Evolutionary conservation across 2,329 filamentous ascomycete species (phyloP), one percentile per base, ranked within the genome.

Genomic region (Colletotrichum sp.): DNA sequence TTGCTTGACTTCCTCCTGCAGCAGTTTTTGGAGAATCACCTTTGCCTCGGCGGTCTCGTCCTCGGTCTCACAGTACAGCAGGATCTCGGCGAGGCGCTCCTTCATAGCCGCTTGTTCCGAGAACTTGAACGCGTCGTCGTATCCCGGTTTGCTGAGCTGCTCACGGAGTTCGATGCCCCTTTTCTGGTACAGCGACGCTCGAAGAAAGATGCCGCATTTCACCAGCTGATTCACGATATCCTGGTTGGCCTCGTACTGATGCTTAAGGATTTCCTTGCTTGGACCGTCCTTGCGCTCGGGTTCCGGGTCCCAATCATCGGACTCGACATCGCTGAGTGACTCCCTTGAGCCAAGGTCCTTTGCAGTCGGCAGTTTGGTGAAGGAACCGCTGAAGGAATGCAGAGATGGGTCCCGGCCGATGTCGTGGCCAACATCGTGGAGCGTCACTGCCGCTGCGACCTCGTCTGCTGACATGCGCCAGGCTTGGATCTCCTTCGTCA

Each of bases 381-480:
- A 58, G 4, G 74, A 72, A 7, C 34, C 21, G 8, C 30, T 26
- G 4, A 76, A 68, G 3, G 76, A 71, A 21, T 70, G 10, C 2
- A 69, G 24, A 12, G 76, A 74, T 48, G 57, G 43, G 28, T 52
- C 52, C 24, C 34, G 61, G 8, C 73, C 64, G 18, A 67, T 52
- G 16, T 77, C 71, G 38, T 75, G 77, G 8, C 73, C 64, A 15
- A 67, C 63, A n/a, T 77, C 71, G 38, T 75, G 77, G 5, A 80
- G 73, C 8, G 80, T 80, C 7, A 81, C 76, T 26, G 77, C 80
- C 3, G 79, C 77, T 10, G 78, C 78, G 13, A 82, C 79, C 26
- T 81, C 79, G 28, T 81, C 78, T 32, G 79, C 81, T n/a, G 80
- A 80, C 66, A 77, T 77, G 9, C 75, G 74, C 81, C 81, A 82